Base-by-base conservation (phyloP, 495 filamentous ascomycete genomes). In the Lepidopterella palustris region DNA sequence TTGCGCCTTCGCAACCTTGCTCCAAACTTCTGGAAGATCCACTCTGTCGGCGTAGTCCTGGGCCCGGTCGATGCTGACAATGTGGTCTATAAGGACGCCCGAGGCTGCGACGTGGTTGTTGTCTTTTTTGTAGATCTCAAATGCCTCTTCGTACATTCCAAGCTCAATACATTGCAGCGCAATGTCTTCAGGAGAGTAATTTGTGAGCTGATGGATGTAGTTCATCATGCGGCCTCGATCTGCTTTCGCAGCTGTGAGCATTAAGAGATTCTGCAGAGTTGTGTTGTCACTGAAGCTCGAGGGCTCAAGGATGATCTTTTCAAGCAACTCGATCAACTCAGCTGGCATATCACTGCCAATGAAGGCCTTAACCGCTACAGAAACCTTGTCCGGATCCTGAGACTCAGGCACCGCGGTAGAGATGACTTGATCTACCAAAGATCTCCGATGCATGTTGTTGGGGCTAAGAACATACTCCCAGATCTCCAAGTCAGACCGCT, bases 271-370 rank as follows among this genome's bases (percentile, higher is more conserved):
- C 72, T 99, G 95, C 62, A 99, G 80, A 71, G 87, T 97, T 64
- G 86, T 82, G 73, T 97, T 97, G 77, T 99, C 95, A 65, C 89
- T 96, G 80, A 99, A 97, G 24, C 89, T 86, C 9, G 92, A 95
- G 18, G 95, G 95, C 76, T 99, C 95, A 21, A 99, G 80, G 51
- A 99, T 93, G 60, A 99, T 99, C 85, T 99, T 99, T 77, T 99
- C 95, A 11, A 99, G 82, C 42, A 99, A 83, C 73, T 99, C 95
- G 60, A 99, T 97, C 35, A 99, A 79, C 76, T 99, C 95, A 27
- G 84, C 86, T 5, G 95, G 95, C 59, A 99, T 79, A 68, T 99
- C 95, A 57, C 84, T 85, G 32, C 83, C 83, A 55, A 99, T 80
- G 79, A 99, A 97, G 32, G 90, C 87, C 64, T 92, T 87, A 49